phyloP scores from a whole-genome alignment of 305 asterid genomes.

The Euphrasia arctica region DNA sequence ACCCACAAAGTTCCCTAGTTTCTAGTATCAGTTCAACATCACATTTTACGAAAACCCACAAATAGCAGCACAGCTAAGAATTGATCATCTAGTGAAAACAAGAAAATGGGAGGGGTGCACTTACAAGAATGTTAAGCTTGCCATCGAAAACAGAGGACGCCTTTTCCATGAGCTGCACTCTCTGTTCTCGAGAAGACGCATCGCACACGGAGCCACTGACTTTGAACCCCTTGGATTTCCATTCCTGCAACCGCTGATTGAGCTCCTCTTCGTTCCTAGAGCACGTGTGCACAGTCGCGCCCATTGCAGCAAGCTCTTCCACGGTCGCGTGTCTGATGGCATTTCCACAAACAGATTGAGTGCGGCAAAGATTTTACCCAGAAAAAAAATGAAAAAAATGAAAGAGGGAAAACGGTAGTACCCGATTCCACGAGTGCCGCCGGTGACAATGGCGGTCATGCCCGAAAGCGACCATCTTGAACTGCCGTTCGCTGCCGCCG shows the following conservation, averaged over 20 bases:
- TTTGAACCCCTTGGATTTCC: slow-evolving; percentile 65
- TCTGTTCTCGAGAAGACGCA: slow-evolving; percentile 66
- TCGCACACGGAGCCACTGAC: slow-evolving; percentile 79
- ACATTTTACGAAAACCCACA: slow-evolving; percentile 1
- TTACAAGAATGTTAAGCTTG: slow-evolving; percentile 83
- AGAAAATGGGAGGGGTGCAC: slow-evolving; percentile 17
- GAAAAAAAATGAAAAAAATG: neutral
- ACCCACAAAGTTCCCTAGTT: too few relatives aligned
- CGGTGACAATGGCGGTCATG: slow-evolving; percentile 82
- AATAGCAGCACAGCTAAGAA: neutral
- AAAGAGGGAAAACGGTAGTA: slow-evolving; percentile 19
- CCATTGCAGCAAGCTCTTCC: slow-evolving; percentile 78
- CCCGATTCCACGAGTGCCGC: slow-evolving; percentile 98
- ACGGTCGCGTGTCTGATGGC: slow-evolving; percentile 60
- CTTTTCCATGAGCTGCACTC: slow-evolving; percentile 62
- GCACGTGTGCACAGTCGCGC: slow-evolving; percentile 81
- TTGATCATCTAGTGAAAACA: neutral
- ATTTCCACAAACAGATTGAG: slow-evolving; percentile 27
- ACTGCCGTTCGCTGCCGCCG: slow-evolving; percentile 47
- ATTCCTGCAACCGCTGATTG: slow-evolving; percentile 59
- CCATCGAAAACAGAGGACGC: slow-evolving; percentile 62
- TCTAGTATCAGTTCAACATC: neutral
- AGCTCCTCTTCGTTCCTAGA: slow-evolving; percentile 76
- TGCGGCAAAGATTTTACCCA: neutral
- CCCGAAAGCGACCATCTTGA: slow-evolving; percentile 92